Percentiles rank a stretch among this genome's conserved stretches.
Evolutionary conservation across 208 protist species (phyloP).

Genomic region (Angomonas deanei): DNA sequence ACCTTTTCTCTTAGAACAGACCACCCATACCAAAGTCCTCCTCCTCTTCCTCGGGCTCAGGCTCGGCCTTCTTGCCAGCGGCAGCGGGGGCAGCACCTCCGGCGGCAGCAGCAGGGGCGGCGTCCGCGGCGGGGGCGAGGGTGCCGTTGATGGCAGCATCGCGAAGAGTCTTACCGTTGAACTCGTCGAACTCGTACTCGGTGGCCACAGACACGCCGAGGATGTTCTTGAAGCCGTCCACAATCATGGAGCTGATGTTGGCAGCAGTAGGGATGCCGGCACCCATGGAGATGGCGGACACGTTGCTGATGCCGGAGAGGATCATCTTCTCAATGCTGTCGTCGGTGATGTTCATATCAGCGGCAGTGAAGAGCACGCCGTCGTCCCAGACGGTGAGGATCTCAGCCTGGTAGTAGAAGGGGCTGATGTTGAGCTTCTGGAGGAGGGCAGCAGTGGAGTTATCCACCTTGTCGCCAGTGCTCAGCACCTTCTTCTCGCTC

Average conservation of each 20-base stretch:
- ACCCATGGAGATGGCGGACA: constrained; percentile 94
- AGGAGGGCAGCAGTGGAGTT: constrained; percentile 97
- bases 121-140: constrained; percentile 62
- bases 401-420: constrained; percentile 98
- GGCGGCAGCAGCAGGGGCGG: constrained; percentile 29
- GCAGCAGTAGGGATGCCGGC: constrained; percentile 93
- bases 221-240: constrained; percentile 97
- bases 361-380: constrained; percentile 91
- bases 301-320: constrained; percentile 82
- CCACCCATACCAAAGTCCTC: constrained; percentile 82
- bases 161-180: constrained; percentile 82
- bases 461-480: constrained; percentile 94
- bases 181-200: constrained; percentile 89
- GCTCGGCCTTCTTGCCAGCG: constrained; percentile 44
- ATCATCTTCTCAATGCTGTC: constrained; percentile 88
- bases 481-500: constrained; percentile 94
- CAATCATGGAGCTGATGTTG: constrained; percentile 94
- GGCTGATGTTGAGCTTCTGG: constrained; percentile 97
- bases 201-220: constrained; percentile 94
- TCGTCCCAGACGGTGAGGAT: constrained; percentile 94
- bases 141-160: constrained; percentile 83
- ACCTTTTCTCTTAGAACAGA: constrained; percentile 61
- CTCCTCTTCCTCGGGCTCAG: constrained; percentile 62
- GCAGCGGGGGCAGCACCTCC: constrained; percentile 30
- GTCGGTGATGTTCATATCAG: constrained; percentile 95